These are phyloP conservation scores for Ophiostoma ulmi DNA, from an alignment of 2,329 filamentous ascomycete genomes.

Conservation along the genomic window DNA sequence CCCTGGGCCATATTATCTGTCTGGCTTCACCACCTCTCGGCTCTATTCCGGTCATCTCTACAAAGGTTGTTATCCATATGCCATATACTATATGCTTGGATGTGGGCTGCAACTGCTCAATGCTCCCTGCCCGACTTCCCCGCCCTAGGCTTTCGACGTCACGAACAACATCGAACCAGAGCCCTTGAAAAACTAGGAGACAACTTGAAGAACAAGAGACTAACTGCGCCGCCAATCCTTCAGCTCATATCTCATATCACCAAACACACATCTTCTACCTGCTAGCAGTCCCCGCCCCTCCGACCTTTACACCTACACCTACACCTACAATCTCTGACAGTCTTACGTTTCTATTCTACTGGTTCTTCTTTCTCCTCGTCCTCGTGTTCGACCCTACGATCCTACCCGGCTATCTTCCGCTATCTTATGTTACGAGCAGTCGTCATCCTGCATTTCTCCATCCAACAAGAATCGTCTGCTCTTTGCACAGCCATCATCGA, in stretches of 20 bases:
- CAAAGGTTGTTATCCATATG: background rate
- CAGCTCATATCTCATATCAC: slow-evolving; percentile 4
- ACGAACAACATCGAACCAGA: background rate
- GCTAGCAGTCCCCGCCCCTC: background rate
- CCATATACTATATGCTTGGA: background rate
- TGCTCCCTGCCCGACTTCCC: slow-evolving; percentile 11
- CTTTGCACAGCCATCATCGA: slow-evolving; percentile 23
- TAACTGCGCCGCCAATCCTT: slow-evolving; percentile 11
- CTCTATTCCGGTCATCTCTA: background rate
- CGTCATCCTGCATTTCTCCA: slow-evolving; percentile 23
- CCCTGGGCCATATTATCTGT: background rate
- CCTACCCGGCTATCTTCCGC: background rate
- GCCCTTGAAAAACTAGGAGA: background rate
- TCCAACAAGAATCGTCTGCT: slow-evolving; percentile 16
- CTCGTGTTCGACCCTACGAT: slow-evolving; percentile 7
- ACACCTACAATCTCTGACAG: background rate
- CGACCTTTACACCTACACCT: background rate
- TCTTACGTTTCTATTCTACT: background rate
- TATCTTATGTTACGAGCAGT: slow-evolving; percentile 20
- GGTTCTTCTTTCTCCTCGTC: background rate
- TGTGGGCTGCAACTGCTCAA: background rate
- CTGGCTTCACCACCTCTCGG: background rate
- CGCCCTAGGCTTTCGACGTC: slow-evolving; percentile 14
- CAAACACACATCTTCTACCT: background rate
- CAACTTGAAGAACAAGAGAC: background rate